Evolutionary conservation across 2,329 filamentous ascomycete species (phyloP), one percentile per base, ranked within the genome.

Genomic region (Botryosphaeria agaves): DNA sequence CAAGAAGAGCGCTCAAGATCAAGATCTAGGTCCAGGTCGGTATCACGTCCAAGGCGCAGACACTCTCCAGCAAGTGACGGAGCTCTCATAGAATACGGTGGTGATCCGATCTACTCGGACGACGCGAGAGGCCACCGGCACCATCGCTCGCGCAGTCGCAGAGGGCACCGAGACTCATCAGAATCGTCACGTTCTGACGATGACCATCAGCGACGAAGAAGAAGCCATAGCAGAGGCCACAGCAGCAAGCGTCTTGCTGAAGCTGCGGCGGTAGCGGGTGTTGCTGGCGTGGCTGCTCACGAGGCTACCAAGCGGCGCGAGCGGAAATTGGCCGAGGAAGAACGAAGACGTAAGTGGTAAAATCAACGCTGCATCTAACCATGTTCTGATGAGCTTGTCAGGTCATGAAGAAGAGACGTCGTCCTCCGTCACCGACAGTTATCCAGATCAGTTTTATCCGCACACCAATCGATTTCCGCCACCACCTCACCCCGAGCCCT

Each of bases 71-170:
- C 54, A 38, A 58, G 55, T 52, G 55, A 62, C 43, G 53, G 56
- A 43, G 61, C 57, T 35, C 51, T 75, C 49, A 71, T 76, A 52
- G 70, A 73, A 47, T 76, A 76, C 48, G 72, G 71, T 38, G 61
- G 64, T 45, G 65, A 69, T 44, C 71, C 70, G 5, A 67, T 76
- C 32, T 62, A 69, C 40, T 63, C 66, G 41, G 67, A 67, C 35
- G 59, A 59, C 29, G 57, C 53, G 15, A 43, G 54, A 16, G 56
- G 54, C 31, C 53, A 61, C 36, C 60, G 62, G 37, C 59, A 62
- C 36, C 54, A 58, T 15, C 52, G 55, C n/a, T 9, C 8, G 25
- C 46, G 45, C 31, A 50, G 55, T 34, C 48, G 55, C 28, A 48
- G 62, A 44, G 36, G 54, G 44, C 45, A 59, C 53, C 42, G 60